Evolutionary conservation across 2,329 filamentous ascomycete species (phyloP).

Genomic region (Podosphaera xanthii): DNA sequence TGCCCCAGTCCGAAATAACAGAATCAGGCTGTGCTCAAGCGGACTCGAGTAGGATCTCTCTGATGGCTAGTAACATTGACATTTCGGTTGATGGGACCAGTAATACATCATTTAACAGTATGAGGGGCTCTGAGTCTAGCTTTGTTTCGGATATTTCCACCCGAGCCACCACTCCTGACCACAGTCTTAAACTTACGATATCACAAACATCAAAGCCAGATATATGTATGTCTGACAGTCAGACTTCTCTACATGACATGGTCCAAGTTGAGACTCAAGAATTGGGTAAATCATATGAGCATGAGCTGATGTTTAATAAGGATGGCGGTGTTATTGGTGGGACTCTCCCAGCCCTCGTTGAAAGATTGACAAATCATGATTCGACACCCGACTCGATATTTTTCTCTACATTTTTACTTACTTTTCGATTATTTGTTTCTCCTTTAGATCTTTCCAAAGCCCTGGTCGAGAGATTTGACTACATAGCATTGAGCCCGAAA

Average conservation of each 20-base stretch:
- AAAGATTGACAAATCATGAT: slow-evolving; percentile 80
- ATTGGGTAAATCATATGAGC: slow-evolving; percentile 77
- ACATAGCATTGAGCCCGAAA: slow-evolving; percentile 55
- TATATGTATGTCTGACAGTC: slow-evolving; percentile 40
- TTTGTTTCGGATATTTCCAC: slow-evolving; percentile 65
- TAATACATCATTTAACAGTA: slow-evolving; percentile 51
- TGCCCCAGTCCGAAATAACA: slow-evolving; percentile 25
- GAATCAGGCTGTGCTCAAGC: slow-evolving; percentile 25
- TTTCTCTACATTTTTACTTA: slow-evolving; percentile 86
- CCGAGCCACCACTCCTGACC: slow-evolving; percentile 67
- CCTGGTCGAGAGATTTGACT: slow-evolving; percentile 81
- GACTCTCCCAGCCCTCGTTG: slow-evolving; percentile 73
- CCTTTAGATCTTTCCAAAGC: slow-evolving; percentile 57
- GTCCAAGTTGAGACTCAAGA: slow-evolving; percentile 63
- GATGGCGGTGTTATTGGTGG: slow-evolving; percentile 89
- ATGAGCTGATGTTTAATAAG: slow-evolving; percentile 83
- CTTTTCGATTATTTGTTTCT: slow-evolving; percentile 79
- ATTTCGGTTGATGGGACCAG: slow-evolving; percentile 57
- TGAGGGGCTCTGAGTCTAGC: slow-evolving; percentile 59
- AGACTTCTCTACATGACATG: slow-evolving; percentile 46
- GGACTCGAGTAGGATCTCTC: slow-evolving; percentile 26
- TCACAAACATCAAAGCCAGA: slow-evolving; percentile 43
- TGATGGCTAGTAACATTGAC: slow-evolving; percentile 45
- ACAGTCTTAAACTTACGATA: slow-evolving; percentile 10
- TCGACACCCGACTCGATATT: slow-evolving; percentile 81